Conservation (phyloP, 768 basidiomycete genomes). For the Sistotremastrum suecicum region DNA sequence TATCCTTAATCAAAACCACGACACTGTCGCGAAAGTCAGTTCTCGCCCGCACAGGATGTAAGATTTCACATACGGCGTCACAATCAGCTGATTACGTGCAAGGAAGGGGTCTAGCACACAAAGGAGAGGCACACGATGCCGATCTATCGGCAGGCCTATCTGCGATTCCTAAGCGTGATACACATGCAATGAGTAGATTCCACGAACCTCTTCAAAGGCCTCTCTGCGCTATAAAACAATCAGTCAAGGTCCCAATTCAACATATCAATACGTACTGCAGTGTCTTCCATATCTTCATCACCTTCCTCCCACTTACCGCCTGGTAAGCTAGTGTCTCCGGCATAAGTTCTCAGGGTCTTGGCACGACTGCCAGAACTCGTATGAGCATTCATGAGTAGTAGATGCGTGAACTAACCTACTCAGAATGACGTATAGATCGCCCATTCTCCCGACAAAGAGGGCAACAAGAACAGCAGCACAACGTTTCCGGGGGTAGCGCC, state of each 20-base stretch:
- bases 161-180: constrained; percentile 16
- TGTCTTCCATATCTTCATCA: constrained; percentile 60
- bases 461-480: constrained; percentile 73
- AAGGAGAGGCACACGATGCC: constrained; percentile 53
- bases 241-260: not conserved
- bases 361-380: constrained; percentile 40
- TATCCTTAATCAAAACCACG: constrained; percentile 74
- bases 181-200: not conserved
- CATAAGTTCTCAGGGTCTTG: constrained; percentile 56
- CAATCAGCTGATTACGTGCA: constrained; percentile 54
- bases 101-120: constrained; percentile 73
- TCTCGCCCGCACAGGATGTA: not conserved
- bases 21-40: constrained; percentile 32
- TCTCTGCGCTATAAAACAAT: constrained; percentile 49
- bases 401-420: constrained; percentile 41
- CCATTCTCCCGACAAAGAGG: constrained; percentile 69
- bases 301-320: constrained; percentile 67
- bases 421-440: constrained; percentile 78
- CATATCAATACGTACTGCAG: constrained; percentile 43
- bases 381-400: not conserved
- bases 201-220: constrained; percentile 74
- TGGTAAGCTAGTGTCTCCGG: constrained; percentile 80
- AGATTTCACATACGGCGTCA: constrained; percentile 60
- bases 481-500: constrained; percentile 37
- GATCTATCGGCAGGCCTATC: constrained; percentile 75